Percentiles rank a stretch among this genome's conserved stretches.
phyloP scores from a whole-genome alignment of 805 yeast species.

The Candida nonsorbophila region DNA sequence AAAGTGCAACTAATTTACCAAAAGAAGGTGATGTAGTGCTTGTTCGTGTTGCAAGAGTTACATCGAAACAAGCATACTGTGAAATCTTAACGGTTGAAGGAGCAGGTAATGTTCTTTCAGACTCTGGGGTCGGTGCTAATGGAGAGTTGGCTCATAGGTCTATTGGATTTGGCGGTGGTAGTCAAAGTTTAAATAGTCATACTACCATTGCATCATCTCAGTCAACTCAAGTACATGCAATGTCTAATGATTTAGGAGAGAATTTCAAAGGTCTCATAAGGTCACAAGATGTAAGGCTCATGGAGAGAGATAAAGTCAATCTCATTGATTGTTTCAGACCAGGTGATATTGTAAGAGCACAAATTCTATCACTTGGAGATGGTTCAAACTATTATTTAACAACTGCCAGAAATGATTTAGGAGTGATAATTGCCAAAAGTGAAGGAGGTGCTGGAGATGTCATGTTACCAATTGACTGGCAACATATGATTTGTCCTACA shows the following conservation, averaged over 20 bases:
- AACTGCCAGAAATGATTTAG: conserved; percentile 87
- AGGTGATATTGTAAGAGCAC: conserved; percentile 87
- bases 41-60: conserved; percentile 64
- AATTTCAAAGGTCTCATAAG: conserved; percentile 83
- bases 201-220: conserved; percentile 35
- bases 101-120: conserved; percentile 50
- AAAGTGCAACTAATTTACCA: conserved; percentile 54
- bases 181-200: conserved; percentile 34
- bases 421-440: conserved; percentile 84
- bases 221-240: conserved; percentile 28
- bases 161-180: conserved; percentile 49
- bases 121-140: conserved; percentile 62
- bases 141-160: conserved; percentile 35
- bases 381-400: conserved; percentile 85
- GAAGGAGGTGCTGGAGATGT: conserved; percentile 64
- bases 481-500: conserved; percentile 76
- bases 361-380: conserved; percentile 84
- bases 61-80: conserved; percentile 65
- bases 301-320: conserved; percentile 84
- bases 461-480: conserved; percentile 93
- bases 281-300: conserved; percentile 82
- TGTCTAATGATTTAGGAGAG: conserved; percentile 72
- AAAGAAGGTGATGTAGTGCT: conserved; percentile 80
- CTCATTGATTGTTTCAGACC: conserved; percentile 78
- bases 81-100: conserved; percentile 70